Conservation (phyloP, 2,329 filamentous ascomycete genomes). For the Delphinella strobiligena region DNA sequence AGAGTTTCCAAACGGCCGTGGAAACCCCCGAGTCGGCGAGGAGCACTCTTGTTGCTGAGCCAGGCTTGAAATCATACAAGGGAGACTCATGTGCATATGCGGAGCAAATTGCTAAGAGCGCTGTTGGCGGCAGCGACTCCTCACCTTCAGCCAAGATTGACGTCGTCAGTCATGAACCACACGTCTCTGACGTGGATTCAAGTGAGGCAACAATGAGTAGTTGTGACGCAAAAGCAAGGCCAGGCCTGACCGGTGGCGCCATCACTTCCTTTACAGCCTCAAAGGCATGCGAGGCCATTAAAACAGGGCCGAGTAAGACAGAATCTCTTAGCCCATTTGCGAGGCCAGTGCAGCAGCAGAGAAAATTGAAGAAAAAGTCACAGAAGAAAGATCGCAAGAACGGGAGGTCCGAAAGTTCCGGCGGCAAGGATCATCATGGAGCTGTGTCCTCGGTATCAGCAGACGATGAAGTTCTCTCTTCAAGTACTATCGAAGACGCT, state of each 20-base stretch:
- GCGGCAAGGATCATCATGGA: neutral
- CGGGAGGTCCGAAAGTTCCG: neutral
- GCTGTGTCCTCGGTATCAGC: neutral
- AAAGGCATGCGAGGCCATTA: constrained; percentile 12
- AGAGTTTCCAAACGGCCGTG: constrained; percentile 22
- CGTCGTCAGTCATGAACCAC: too few species aligned
- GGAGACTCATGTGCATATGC: too few species aligned
- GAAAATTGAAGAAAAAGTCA: constrained; percentile 12
- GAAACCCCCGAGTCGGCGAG: constrained; percentile 12
- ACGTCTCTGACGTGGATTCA: too few species aligned
- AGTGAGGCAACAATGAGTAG: neutral
- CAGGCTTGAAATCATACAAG: too few species aligned
- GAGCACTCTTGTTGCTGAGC: neutral
- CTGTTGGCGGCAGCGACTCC: too few species aligned
- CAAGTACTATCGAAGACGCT: too few species aligned
- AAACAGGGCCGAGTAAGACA: constrained; percentile 22
- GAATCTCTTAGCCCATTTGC: constrained; percentile 22
- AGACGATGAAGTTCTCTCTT: neutral
- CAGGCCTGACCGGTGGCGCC: neutral
- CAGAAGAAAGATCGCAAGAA: neutral
- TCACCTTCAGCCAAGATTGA: neutral
- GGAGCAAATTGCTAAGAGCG: too few species aligned
- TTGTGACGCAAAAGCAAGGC: neutral
- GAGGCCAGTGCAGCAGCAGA: constrained; percentile 13
- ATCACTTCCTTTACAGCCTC: neutral